Evolutionary conservation across 495 filamentous ascomycete species (phyloP).

Genomic region (Annulohypoxylon bovei): DNA sequence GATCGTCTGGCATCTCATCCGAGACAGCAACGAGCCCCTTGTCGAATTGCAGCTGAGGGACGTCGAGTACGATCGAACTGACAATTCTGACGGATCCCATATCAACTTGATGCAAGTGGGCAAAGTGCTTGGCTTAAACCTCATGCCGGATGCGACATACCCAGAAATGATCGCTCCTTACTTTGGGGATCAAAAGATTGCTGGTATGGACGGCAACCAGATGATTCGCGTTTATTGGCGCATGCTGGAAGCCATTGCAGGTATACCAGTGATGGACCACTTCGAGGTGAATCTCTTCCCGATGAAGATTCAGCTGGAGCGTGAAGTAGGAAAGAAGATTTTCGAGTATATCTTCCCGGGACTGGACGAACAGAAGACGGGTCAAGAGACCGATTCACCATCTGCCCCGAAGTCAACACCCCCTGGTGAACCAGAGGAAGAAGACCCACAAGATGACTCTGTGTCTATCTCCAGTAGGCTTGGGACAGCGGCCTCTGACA

Average conservation of each 20-base stretch:
- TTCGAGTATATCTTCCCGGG: constrained; percentile 99
- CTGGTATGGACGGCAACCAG: constrained; percentile 64
- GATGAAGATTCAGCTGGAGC: constrained; percentile 92
- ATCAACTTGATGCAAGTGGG: constrained; percentile 89
- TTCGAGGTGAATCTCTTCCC: constrained; percentile 96
- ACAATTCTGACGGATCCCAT: constrained; percentile 96
- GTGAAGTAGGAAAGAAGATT: constrained; percentile 89
- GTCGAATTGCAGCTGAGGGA: constrained; percentile 91
- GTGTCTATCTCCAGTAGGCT: constrained; percentile 44
- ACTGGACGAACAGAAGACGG: constrained; percentile 52
- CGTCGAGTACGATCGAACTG: constrained; percentile 90
- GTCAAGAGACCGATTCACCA: constrained; percentile 73
- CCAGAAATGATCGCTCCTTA: constrained; percentile 95
- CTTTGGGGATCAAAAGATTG: constrained; percentile 67
- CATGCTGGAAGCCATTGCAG: constrained; percentile 97
- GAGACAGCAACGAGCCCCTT: constrained; percentile 84
- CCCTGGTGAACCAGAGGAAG: constrained; percentile 72
- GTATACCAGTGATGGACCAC: constrained; percentile 95
- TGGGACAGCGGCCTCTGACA: constrained; percentile 47
- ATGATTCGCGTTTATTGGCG: constrained; percentile 97
- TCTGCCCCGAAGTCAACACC: constrained; percentile 84
- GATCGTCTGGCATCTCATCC: constrained; percentile 96
- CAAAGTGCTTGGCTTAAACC: constrained; percentile 83
- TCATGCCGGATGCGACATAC: constrained; percentile 89
- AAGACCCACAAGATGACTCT: constrained; percentile 59